Evolutionary conservation across 192 early-diverging fungal genomes (phyloP).

Genomic region (Coemansia sp.): DNA sequence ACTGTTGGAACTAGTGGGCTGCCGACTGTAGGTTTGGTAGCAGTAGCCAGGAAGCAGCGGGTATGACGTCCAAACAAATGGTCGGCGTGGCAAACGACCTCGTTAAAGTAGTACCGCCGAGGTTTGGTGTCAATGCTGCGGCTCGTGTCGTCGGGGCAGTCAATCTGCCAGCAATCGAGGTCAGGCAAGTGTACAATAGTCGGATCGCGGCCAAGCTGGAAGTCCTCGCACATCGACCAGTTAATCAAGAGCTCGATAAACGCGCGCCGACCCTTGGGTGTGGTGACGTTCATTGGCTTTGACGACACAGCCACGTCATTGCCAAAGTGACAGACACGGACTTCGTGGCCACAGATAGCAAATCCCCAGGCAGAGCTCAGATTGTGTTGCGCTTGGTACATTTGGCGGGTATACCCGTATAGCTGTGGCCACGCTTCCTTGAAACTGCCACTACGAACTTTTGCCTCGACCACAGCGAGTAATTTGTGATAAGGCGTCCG

Average conservation of each 20-base stretch:
- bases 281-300: background rate
- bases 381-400: slow-evolving; percentile 12
- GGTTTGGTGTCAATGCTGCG: too few species aligned
- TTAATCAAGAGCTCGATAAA: slow-evolving; percentile 12
- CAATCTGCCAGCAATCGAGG: slow-evolving; percentile 13
- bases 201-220: slow-evolving; percentile 17
- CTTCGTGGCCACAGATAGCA: background rate
- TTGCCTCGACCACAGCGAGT: background rate
- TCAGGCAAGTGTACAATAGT: background rate
- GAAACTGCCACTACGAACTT: background rate
- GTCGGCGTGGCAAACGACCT: background rate
- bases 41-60: slow-evolving; percentile 3
- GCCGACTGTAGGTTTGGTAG: background rate
- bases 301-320: background rate
- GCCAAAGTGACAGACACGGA: background rate
- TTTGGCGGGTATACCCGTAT: background rate
- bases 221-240: slow-evolving; percentile 17
- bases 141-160: background rate
- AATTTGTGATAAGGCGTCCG: background rate
- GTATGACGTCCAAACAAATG: background rate
- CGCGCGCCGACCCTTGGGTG: background rate
- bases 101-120: background rate
- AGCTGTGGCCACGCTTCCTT: background rate
- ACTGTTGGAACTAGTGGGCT: background rate
- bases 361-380: slow-evolving; percentile 24